These are phyloP conservation scores for Aureobasidium sp. DNA, from an alignment of 2,329 filamentous ascomycete genomes.

Conservation along the genomic window DNA sequence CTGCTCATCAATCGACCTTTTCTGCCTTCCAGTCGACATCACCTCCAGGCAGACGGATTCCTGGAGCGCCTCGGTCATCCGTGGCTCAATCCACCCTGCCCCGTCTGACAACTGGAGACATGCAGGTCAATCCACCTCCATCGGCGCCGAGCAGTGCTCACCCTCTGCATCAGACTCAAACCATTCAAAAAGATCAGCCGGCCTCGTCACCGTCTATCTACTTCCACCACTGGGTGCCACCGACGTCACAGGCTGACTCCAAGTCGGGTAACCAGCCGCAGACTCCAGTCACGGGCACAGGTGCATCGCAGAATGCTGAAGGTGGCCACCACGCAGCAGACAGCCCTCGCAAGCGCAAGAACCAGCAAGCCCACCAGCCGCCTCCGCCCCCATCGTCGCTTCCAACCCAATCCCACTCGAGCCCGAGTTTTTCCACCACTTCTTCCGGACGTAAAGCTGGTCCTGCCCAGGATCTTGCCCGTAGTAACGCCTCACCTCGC, in stretches of 20 bases:
- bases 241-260: constrained; percentile 52
- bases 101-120: constrained; percentile 44
- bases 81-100: constrained; percentile 40
- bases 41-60: constrained; percentile 17
- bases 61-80: constrained; percentile 30
- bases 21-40: constrained; percentile 26
- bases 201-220: constrained; percentile 68
- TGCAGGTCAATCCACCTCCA: constrained; percentile 41
- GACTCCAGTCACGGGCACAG: constrained; percentile 59
- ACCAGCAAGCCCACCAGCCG: constrained; percentile 44
- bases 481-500: constrained; percentile 51
- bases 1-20: constrained; percentile 30
- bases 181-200: constrained; percentile 51
- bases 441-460: constrained; percentile 35
- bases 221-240: constrained; percentile 91
- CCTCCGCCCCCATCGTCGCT: constrained; percentile 41
- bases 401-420: constrained; percentile 28
- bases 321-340: constrained; percentile 50
- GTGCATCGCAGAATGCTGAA: constrained; percentile 46
- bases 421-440: constrained; percentile 44
- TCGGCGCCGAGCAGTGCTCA: constrained; percentile 29
- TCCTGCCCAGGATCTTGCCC: constrained; percentile 48
- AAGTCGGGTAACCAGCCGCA: constrained; percentile 53
- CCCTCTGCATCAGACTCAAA: constrained; percentile 38
- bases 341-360: constrained; percentile 81